These are phyloP conservation scores for Mycena alexandri DNA, from an alignment of 768 basidiomycete genomes.

Conservation along the genomic window DNA sequence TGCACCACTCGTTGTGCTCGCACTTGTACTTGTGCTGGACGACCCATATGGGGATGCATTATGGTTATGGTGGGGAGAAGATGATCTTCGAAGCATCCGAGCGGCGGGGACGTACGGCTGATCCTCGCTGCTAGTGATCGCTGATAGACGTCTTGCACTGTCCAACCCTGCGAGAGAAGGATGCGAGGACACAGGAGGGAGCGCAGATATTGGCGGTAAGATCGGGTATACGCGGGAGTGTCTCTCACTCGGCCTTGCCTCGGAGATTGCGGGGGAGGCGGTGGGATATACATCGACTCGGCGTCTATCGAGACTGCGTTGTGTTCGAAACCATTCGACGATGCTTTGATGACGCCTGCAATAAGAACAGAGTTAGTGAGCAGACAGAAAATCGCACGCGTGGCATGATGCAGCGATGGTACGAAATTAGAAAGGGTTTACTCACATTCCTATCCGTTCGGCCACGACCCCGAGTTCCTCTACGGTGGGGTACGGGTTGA, in stretches of 20 bases:
- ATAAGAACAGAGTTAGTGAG: constrained; percentile 43
- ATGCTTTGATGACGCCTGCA: constrained; percentile 82
- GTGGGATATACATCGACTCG: constrained; percentile 64
- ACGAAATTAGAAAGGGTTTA: constrained; percentile 41
- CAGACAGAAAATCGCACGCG: constrained; percentile 8
- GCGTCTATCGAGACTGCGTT: constrained; percentile 83
- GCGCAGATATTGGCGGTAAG: constrained; percentile 28
- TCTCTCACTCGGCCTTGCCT: constrained; percentile 39
- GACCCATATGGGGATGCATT: constrained; percentile 31
- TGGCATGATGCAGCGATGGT: constrained; percentile 29
- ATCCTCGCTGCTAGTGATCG: constrained; percentile 20
- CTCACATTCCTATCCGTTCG: constrained; percentile 82
- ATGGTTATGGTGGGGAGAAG: constrained; percentile 20
- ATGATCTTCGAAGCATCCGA: constrained; percentile 7
- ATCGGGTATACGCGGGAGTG: constrained; percentile 43
- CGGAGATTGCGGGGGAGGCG: constrained; percentile 45
- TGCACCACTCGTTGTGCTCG: too few species aligned
- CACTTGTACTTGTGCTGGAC: neutral
- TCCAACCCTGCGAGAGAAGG: constrained; percentile 29
- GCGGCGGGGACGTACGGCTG: constrained; percentile 13
- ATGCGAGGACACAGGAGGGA: constrained; percentile 32
- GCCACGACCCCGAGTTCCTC: constrained; percentile 78
- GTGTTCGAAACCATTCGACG: constrained; percentile 91
- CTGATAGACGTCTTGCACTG: neutral
- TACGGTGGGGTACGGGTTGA: constrained; percentile 74